Evolutionary conservation across 1,139 yeast genomes (phyloP), one percentile per base, ranked within the genome.

Genomic region (Candida sp.): DNA sequence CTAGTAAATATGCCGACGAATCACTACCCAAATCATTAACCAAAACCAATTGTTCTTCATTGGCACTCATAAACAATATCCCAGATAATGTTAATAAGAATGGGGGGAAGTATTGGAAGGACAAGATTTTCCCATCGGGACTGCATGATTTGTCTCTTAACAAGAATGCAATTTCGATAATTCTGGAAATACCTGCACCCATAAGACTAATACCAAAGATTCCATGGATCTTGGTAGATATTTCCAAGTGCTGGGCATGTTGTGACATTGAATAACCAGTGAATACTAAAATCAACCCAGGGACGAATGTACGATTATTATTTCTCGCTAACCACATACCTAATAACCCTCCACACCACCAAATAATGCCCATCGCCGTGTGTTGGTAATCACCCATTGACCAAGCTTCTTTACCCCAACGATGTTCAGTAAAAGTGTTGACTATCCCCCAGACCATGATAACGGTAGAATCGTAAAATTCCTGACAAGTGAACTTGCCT

Each of bases 221-320:
- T 12, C 81, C 81, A 60, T 91, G 98, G 34, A 91, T 91, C 61
- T 87, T 84, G 3, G 97, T 89, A 36, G 95, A 85, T 22, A 90
- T 80, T 47, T 62, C 73, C 54, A 87, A 68, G 46, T 80, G 77
- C 64, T 91, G 98, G 2, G 79, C 75, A 64, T 91, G 98, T 53
- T 88, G 85, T 40, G 91, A 78, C 98, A 91, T 91, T 34, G 97
- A 87, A 77, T 89, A 91, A 2, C 97, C 98, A 0, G 97, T 91
- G 58, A 85, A 84, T n/a, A n/a, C n/a, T n/a, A 91, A 77, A 40
- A 93, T 78, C 35, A 89, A 54, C 1, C 96, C 84, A 3, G 98
- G 98, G 33, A 91, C 67, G 55, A 84, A 87, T 38, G 87, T 79
- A 50, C 98, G 75, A 44, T 67, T 69, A 60, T 85, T 81, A 37